Percentiles rank a stretch among this genome's conserved stretches.
These are phyloP conservation scores for Yamadazyma pseudoaaseri DNA, from an alignment of 1,139 yeast genomes.

Conservation along the genomic window DNA sequence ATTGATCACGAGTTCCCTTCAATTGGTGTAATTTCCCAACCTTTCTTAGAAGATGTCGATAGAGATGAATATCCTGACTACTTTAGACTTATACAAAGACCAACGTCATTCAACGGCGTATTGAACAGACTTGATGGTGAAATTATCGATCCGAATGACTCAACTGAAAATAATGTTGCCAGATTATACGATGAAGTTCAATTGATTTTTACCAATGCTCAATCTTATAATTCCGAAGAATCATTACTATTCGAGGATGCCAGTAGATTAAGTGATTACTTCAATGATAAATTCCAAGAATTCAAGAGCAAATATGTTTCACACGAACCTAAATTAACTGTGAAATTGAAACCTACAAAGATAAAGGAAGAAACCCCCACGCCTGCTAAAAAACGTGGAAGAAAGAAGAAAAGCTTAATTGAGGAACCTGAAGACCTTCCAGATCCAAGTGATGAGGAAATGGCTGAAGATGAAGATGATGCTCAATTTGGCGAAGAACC, in stretches of 20 bases:
- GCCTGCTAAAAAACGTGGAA: constrained; percentile 15
- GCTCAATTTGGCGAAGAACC: constrained; percentile 16
- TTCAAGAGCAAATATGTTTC: constrained; percentile 20
- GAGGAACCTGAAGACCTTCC: constrained; percentile 12
- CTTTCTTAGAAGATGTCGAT: constrained; percentile 58
- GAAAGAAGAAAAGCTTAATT: constrained; percentile 23
- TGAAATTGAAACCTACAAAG: constrained; percentile 25
- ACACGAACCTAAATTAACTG: constrained; percentile 17
- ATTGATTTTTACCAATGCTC: constrained; percentile 57
- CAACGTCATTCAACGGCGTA: constrained; percentile 55
- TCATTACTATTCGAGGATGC: constrained; percentile 60
- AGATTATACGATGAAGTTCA: constrained; percentile 48
- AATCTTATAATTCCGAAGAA: constrained; percentile 54
- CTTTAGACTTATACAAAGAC: constrained; percentile 51
- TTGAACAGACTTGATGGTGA: constrained; percentile 39
- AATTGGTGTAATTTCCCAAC: constrained; percentile 48
- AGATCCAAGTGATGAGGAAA: constrained; percentile 16
- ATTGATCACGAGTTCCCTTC: constrained; percentile 43
- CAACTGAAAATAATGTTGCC: constrained; percentile 40
- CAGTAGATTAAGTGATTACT: constrained; percentile 36
- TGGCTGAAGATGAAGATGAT: constrained; percentile 15
- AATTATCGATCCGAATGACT: constrained; percentile 27
- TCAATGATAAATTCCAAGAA: constrained; percentile 28
- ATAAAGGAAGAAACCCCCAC: constrained; percentile 18
- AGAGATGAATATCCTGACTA: constrained; percentile 60